phyloP scores from a whole-genome alignment of 176 grass and related monocot species.

The Carex scoparia region DNA sequence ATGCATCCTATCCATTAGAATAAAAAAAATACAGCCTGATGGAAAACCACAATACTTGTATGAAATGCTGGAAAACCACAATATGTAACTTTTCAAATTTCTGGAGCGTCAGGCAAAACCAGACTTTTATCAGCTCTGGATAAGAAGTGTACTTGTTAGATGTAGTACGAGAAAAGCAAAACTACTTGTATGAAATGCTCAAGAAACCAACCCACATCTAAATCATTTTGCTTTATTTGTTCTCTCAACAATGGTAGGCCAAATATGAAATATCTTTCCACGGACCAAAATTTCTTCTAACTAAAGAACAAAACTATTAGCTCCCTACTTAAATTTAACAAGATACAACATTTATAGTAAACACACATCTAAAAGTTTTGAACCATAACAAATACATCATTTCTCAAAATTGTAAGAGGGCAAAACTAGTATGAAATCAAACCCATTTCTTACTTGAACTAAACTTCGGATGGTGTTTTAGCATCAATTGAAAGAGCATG shows the following conservation, averaged over 20 bases:
- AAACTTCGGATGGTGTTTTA: conserved; percentile 75
- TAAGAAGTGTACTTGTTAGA: not conserved
- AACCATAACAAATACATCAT: not conserved
- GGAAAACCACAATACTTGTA: not conserved
- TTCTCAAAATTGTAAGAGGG: not conserved
- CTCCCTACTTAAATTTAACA: not conserved
- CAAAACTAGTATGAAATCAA: not conserved
- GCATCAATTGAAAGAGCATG: conserved; percentile 86
- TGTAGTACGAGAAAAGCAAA: not conserved
- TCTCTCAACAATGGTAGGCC: no score
- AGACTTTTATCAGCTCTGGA: not conserved
- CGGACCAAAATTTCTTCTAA: not conserved
- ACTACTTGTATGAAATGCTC: not conserved
- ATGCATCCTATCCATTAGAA: not conserved
- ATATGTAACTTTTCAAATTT: not conserved
- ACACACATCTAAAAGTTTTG: conserved; percentile 9
- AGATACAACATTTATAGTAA: not conserved
- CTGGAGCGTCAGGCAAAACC: not conserved
- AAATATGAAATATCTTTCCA: not conserved
- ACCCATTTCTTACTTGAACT: conserved; percentile 12
- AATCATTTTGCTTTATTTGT: no score
- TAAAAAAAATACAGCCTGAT: not conserved
- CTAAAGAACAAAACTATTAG: not conserved
- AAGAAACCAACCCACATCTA: not conserved
- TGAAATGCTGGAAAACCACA: not conserved